These are phyloP conservation scores for Phyllosticta citrichinensis DNA, from an alignment of 2,329 filamentous ascomycete species.

Conservation along the genomic window DNA sequence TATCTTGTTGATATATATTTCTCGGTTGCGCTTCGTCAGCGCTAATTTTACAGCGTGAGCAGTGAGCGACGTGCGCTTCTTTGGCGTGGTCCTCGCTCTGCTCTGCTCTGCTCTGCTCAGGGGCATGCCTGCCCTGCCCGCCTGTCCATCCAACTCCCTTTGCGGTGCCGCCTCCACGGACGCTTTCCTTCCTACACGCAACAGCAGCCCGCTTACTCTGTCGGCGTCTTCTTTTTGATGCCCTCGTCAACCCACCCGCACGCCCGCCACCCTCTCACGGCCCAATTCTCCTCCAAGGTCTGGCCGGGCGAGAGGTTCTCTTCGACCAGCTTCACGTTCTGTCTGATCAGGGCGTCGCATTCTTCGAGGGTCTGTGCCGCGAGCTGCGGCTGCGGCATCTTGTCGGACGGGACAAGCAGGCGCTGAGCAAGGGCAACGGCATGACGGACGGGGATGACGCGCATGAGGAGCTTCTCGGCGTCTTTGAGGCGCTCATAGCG, in stretches of 20 bases:
- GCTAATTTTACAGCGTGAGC: not conserved
- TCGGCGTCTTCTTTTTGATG: not conserved
- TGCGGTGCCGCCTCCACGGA: too few species aligned
- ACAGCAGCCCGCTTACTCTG: too few species aligned
- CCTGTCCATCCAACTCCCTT: too few species aligned
- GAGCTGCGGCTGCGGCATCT: constrained; percentile 22
- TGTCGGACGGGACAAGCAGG: constrained; percentile 23
- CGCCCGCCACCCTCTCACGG: not conserved
- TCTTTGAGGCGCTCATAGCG: constrained; percentile 12
- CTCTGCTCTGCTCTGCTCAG: too few species aligned
- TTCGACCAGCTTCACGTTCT: not conserved
- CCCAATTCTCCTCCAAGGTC: not conserved
- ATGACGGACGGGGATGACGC: constrained; percentile 31
- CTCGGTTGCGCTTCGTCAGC: too few species aligned
- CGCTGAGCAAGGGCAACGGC: constrained; percentile 33
- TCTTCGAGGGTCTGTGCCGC: constrained; percentile 5
- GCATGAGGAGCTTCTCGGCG: constrained; percentile 17
- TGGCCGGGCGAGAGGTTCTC: not conserved
- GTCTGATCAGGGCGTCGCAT: not conserved
- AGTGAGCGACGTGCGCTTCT: too few species aligned
- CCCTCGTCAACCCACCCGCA: not conserved
- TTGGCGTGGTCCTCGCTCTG: too few species aligned
- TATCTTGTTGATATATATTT: too few species aligned
- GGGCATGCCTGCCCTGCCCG: too few species aligned
- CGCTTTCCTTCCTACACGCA: too few species aligned